Conservation (phyloP, 192 early-diverging fungal species). For the Podila horticola region DNA sequence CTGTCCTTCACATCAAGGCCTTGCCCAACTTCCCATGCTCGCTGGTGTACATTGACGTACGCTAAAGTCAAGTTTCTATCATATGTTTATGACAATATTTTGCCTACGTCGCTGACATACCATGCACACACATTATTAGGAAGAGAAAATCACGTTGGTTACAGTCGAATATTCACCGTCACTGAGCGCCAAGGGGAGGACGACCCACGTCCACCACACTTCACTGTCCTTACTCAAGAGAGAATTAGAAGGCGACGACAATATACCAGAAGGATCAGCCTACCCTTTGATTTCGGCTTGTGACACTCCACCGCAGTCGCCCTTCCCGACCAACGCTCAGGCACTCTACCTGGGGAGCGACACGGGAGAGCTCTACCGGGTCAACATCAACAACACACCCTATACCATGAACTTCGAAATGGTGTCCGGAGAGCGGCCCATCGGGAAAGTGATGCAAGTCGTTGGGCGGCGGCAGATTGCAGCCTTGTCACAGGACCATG, state of each 20-base stretch:
- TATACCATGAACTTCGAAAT: slow-evolving; percentile 36
- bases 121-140: neutral
- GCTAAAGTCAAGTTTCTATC: neutral
- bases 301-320: slow-evolving; percentile 25
- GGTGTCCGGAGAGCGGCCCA: slow-evolving; percentile 21
- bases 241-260: neutral
- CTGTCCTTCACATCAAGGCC: slow-evolving; percentile 29
- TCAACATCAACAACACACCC: slow-evolving; percentile 26
- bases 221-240: slow-evolving; percentile 20
- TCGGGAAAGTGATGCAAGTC: slow-evolving; percentile 25
- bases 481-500: neutral
- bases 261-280: neutral
- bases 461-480: slow-evolving; percentile 11
- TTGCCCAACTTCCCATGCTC: slow-evolving; percentile 32
- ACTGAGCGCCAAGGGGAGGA: neutral
- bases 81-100: neutral
- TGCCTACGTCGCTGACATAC: neutral
- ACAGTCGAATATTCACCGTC: slow-evolving; percentile 14
- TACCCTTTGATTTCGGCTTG: slow-evolving; percentile 41
- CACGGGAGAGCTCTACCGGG: slow-evolving; percentile 27
- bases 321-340: slow-evolving; percentile 7
- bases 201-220: slow-evolving; percentile 15
- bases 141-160: slow-evolving; percentile 37
- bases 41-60: slow-evolving; percentile 43
- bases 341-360: slow-evolving; percentile 48